Conservation (phyloP, 2,329 filamentous ascomycete genomes). For the Fonsecaea monophora region DNA sequence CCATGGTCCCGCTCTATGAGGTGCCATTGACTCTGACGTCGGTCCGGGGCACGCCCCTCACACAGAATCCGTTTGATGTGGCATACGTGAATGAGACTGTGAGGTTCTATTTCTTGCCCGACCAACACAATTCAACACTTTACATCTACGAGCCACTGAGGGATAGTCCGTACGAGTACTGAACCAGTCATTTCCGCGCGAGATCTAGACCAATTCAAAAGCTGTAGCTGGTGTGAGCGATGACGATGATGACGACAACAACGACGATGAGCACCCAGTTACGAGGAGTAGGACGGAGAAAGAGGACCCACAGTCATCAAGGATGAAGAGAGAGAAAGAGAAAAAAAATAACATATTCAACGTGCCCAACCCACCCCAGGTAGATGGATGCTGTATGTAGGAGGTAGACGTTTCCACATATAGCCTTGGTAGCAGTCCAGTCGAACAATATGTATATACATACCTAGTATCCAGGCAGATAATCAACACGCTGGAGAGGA, state of each 20-base stretch:
- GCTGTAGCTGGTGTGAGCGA: not conserved
- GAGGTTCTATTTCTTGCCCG: slow-evolving; percentile 57
- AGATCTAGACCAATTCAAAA: not conserved
- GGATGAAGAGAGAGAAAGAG: not conserved
- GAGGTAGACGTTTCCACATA: no score
- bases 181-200: not conserved
- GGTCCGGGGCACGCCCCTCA: slow-evolving; percentile 50
- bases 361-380: not conserved
- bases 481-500: no score
- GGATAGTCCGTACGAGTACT: slow-evolving; percentile 30
- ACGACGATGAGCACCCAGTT: not conserved
- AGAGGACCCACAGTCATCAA: not conserved
- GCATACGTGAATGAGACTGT: slow-evolving; percentile 49
- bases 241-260: not conserved
- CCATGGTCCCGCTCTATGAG: slow-evolving; percentile 56
- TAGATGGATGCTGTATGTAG: not conserved
- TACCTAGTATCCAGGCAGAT: no score
- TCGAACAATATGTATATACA: no score
- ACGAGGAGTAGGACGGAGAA: not conserved
- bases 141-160: slow-evolving; percentile 56
- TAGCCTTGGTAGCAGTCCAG: no score
- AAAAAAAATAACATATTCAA: not conserved
- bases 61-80: slow-evolving; percentile 59
- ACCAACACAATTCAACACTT: slow-evolving; percentile 56
- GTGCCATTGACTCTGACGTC: slow-evolving; percentile 55